These are phyloP conservation scores for Fonsecaea pugnacius DNA, from an alignment of 2,329 filamentous ascomycete species.

Conservation along the genomic window DNA sequence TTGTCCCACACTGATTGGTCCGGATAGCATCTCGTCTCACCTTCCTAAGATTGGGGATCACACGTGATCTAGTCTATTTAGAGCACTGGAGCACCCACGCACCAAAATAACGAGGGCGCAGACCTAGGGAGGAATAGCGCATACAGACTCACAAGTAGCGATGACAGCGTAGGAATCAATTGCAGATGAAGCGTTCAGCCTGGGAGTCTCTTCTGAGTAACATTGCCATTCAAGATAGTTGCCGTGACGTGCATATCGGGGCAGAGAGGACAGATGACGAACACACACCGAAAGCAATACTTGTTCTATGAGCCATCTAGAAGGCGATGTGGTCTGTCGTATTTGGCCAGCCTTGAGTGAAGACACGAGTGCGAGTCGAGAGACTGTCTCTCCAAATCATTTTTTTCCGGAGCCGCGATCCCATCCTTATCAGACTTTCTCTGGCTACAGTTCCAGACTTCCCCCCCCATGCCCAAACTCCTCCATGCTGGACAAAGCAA, in stretches of 20 bases:
- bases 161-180: no score
- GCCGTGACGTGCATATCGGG: not conserved
- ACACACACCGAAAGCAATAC: not conserved
- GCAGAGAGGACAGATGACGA: not conserved
- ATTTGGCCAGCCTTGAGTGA: conserved; percentile 14
- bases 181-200: no score
- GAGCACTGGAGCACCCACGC: no score
- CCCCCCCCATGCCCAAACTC: conserved; percentile 29
- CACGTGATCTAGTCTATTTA: not conserved
- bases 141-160: no score
- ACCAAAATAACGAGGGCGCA: no score
- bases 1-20: not conserved
- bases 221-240: no score
- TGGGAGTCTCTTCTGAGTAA: no score
- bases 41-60: no score
- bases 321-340: conserved; percentile 21
- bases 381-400: conserved; percentile 23
- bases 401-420: conserved; percentile 11
- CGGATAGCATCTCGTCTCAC: not conserved
- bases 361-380: conserved; percentile 24
- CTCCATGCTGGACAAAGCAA: conserved; percentile 27
- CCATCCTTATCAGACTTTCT: conserved; percentile 16
- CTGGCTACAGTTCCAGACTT: conserved; percentile 21
- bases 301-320: conserved; percentile 22
- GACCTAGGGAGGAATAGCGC: no score